These are phyloP conservation scores for Euphorbia celastroides DNA, from an alignment of 441 rosid species.

Conservation along the genomic window DNA sequence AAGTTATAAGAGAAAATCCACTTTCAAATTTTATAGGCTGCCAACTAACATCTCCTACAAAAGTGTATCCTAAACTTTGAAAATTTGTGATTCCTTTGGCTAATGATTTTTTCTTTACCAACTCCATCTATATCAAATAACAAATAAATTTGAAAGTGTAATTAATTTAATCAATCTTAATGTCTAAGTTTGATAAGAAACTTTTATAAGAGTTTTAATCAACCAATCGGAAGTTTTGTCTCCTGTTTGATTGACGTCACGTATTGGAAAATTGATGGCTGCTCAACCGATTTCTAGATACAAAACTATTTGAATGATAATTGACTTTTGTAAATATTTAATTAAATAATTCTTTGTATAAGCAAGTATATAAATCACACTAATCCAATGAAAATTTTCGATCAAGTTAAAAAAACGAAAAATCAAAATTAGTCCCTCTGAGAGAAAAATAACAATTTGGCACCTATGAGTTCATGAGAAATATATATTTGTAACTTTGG, in stretches of 20 bases:
- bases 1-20: too few species aligned
- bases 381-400: too few species aligned
- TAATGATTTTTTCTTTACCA: not conserved
- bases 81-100: not conserved
- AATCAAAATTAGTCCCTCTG: too few species aligned
- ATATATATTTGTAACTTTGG: too few species aligned
- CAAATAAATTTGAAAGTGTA: not conserved
- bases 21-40: too few species aligned
- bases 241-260: not conserved
- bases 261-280: not conserved
- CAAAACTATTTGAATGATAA: not conserved
- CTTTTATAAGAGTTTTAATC: conserved; percentile 6
- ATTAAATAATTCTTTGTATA: not conserved
- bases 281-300: not conserved
- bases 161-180: not conserved
- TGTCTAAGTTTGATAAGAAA: conserved; percentile 29
- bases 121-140: not conserved
- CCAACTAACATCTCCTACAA: too few species aligned
- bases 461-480: too few species aligned
- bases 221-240: not conserved
- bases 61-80: not conserved
- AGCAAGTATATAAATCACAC: too few species aligned
- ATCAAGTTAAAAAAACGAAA: not conserved
- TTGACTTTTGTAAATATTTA: not conserved
- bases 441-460: too few species aligned